Evolutionary conservation across 805 yeast species (phyloP).

Genomic region (Myxozyma mucilagina): DNA sequence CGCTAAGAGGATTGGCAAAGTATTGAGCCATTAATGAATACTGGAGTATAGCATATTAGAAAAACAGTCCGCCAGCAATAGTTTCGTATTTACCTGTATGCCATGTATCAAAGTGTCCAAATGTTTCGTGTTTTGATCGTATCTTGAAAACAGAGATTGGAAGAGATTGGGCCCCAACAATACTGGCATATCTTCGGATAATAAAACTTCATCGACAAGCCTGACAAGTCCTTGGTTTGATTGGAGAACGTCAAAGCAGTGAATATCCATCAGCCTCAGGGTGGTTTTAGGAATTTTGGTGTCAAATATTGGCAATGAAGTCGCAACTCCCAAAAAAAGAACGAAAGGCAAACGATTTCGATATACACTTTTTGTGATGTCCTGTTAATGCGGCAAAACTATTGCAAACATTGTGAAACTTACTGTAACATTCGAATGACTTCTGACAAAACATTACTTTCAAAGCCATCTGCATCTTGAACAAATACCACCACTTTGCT

Average conservation of each 20-base stretch:
- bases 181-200: conserved; percentile 11
- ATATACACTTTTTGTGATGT: conserved; percentile 33
- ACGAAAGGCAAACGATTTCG: conserved; percentile 38
- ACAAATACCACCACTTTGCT: conserved; percentile 37
- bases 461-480: conserved; percentile 46
- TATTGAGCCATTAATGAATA: conserved; percentile 42
- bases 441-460: conserved; percentile 35
- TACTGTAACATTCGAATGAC: conserved; percentile 39
- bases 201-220: conserved; percentile 24
- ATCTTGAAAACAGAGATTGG: conserved; percentile 7
- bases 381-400: neutral
- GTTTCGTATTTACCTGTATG: conserved; percentile 27
- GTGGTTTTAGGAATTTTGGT: conserved; percentile 39
- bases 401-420: neutral
- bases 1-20: conserved; percentile 43
- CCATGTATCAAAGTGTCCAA: conserved; percentile 15
- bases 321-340: conserved; percentile 41
- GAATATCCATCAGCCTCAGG: conserved; percentile 34
- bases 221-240: conserved; percentile 13
- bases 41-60: neutral
- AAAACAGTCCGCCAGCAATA: neutral
- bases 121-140: conserved; percentile 13
- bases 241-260: conserved; percentile 35
- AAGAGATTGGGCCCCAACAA: conserved; percentile 19
- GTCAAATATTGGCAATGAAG: conserved; percentile 42